These are phyloP conservation scores for Aspergillus sclerotioniger DNA, from an alignment of 495 filamentous ascomycete genomes.

Conservation along the genomic window DNA sequence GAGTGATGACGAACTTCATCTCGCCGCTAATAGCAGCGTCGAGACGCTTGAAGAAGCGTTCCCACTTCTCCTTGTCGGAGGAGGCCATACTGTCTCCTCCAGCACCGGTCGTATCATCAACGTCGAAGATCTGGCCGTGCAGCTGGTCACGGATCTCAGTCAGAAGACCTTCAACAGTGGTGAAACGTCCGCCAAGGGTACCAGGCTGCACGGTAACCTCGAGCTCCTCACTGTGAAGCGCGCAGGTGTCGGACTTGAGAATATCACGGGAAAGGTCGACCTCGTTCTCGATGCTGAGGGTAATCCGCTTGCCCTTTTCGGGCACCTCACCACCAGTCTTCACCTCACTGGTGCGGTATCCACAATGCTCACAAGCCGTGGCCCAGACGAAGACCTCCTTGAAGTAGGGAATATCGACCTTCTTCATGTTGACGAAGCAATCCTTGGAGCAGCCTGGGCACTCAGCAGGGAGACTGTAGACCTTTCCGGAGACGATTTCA, in stretches of 20 bases:
- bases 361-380: slow-evolving; percentile 83
- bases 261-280: slow-evolving; percentile 88
- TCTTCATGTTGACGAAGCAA: slow-evolving; percentile 89
- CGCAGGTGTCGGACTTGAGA: slow-evolving; percentile 91
- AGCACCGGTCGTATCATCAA: slow-evolving; percentile 46
- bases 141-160: slow-evolving; percentile 90
- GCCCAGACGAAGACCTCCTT: slow-evolving; percentile 91
- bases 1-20: slow-evolving; percentile 77
- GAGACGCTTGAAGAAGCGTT: slow-evolving; percentile 72
- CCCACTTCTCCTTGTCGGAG: slow-evolving; percentile 68
- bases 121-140: slow-evolving; percentile 78
- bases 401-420: slow-evolving; percentile 95
- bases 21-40: slow-evolving; percentile 77
- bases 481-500: slow-evolving; percentile 82
- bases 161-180: slow-evolving; percentile 92
- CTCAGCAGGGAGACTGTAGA: slow-evolving; percentile 84
- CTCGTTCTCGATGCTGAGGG: slow-evolving; percentile 65
- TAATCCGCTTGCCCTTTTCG: slow-evolving; percentile 80
- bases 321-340: slow-evolving; percentile 95
- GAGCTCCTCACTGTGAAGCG: slow-evolving; percentile 79
- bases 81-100: slow-evolving; percentile 74
- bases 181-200: slow-evolving; percentile 94
- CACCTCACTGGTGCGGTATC: slow-evolving; percentile 92
- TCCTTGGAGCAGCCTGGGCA: slow-evolving; percentile 86
- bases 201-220: slow-evolving; percentile 81